Percentiles rank a stretch among this genome's conserved stretches.
These are phyloP conservation scores for Umbelopsis isabellina DNA, from an alignment of 192 early-diverging fungal genomes.

Conservation along the genomic window DNA sequence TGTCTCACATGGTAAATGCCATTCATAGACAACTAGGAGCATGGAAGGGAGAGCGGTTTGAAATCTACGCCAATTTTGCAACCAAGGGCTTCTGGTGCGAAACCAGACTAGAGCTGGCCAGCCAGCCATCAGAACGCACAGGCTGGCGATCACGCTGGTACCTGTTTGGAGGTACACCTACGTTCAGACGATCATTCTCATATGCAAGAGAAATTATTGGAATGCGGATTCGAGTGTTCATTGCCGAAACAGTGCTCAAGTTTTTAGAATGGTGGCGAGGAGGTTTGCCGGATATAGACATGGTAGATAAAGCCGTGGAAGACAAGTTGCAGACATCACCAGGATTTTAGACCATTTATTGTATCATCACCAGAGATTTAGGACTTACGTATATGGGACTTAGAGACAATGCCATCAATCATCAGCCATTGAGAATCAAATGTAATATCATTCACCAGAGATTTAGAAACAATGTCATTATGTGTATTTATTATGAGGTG, in stretches of 20 bases:
- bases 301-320: constrained; percentile 14
- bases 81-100: constrained; percentile 53
- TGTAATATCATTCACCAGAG: no score
- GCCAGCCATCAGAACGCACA: constrained; percentile 28
- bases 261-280: constrained; percentile 48
- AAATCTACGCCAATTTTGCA: constrained; percentile 48
- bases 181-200: constrained; percentile 32
- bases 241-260: constrained; percentile 33
- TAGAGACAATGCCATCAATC: no score
- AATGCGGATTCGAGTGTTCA: constrained; percentile 41
- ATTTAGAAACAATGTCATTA: not conserved
- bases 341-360: not conserved
- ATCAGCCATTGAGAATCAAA: no score
- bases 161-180: constrained; percentile 47
- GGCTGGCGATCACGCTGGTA: constrained; percentile 46
- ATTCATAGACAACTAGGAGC: constrained; percentile 56
- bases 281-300: constrained; percentile 1
- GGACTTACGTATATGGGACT: no score
- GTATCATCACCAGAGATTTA: no score
- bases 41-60: constrained; percentile 50
- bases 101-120: constrained; percentile 43
- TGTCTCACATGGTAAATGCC: constrained; percentile 51
- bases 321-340: constrained; percentile 7
- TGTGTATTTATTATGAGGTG: not conserved
- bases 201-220: constrained; percentile 40